Base-by-base conservation (phyloP, 2,329 filamentous ascomycete genomes). In the Botryotinia convoluta region DNA sequence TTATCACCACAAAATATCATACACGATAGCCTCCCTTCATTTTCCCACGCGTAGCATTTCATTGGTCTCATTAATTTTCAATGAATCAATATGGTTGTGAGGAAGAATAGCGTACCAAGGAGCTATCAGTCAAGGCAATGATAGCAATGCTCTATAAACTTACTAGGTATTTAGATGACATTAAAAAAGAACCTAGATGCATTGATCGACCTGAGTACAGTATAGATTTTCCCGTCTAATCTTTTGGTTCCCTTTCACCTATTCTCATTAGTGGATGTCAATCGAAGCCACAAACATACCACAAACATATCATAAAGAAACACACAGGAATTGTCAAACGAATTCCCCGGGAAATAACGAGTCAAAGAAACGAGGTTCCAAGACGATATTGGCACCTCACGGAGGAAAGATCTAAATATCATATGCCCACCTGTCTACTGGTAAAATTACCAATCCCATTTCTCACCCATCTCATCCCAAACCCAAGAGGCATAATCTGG, bases 231-330 rank as follows among this genome's bases (percentile, higher is more conserved):
- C 61, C 61, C 16, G 61, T 44, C 39, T 44, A 44, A 32, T 29
- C 42, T 63, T 65, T 12, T 37, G 44, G 22, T n/a, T 63, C 61
- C 29, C 63, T 37, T 51, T 65, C 44, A 65, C 63, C 26, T 35
- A 35, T 32, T 60, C 57, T 35, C 29, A 54, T 63, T 67, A 54
- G 64, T 54, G 45, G 32, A 39, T 67, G 64, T 67, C 64, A 67
- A 54, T 67, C 64, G 45, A 67, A 67, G 64, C 64, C 64, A 67
- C 45, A 45, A 45, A 54, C 64, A 67, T 67, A 29, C 64, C 64
- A 68, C 64, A 54, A 54, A 42, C 64, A 54, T 68, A 32, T 68
- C 64, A 57, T 54, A 39, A 32, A 68, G 64, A 42, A 54, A 39
- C 45, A 39, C n/a, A 48, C 45, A 67, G 45, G 45, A 67, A 67